Conservation (phyloP, 768 basidiomycete genomes). For the Nidularia sp. region DNA sequence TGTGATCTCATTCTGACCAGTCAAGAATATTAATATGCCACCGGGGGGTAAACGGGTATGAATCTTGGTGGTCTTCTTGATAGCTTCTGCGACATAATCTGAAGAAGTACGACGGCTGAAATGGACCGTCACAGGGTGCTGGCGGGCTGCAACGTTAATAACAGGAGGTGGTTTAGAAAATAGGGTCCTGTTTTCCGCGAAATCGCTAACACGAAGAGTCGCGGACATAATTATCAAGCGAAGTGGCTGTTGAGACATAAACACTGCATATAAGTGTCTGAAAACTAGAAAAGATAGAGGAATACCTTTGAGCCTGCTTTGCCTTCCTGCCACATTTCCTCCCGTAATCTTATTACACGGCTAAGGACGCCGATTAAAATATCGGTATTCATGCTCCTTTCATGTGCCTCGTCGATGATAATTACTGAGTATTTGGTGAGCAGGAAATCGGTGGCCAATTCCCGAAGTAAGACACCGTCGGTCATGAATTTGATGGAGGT, state of each 20-base stretch:
- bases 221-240: conserved; percentile 99
- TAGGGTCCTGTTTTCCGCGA: conserved; percentile 78
- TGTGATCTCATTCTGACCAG: conserved; percentile 93
- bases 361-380: conserved; percentile 96
- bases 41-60: conserved; percentile 90
- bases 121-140: conserved; percentile 93
- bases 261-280: too few relatives aligned
- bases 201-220: conserved; percentile 90
- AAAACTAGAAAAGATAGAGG: not conserved
- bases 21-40: conserved; percentile 90
- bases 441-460: conserved; percentile 90
- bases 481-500: conserved; percentile 99
- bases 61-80: conserved; percentile 88
- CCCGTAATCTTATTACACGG: conserved; percentile 84
- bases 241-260: conserved; percentile 51
- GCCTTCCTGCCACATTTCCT: conserved; percentile 82
- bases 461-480: conserved; percentile 92
- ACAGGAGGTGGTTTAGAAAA: conserved; percentile 88
- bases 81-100: conserved; percentile 88
- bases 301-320: conserved; percentile 67
- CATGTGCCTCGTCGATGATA: conserved; percentile 97
- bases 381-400: conserved; percentile 97
- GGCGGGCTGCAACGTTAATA: conserved; percentile 84
- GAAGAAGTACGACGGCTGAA: conserved; percentile 83
- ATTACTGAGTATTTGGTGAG: conserved; percentile 91